These are phyloP conservation scores for Aquilaria agallochum DNA, from an alignment of 441 rosid genomes.

Conservation along the genomic window DNA sequence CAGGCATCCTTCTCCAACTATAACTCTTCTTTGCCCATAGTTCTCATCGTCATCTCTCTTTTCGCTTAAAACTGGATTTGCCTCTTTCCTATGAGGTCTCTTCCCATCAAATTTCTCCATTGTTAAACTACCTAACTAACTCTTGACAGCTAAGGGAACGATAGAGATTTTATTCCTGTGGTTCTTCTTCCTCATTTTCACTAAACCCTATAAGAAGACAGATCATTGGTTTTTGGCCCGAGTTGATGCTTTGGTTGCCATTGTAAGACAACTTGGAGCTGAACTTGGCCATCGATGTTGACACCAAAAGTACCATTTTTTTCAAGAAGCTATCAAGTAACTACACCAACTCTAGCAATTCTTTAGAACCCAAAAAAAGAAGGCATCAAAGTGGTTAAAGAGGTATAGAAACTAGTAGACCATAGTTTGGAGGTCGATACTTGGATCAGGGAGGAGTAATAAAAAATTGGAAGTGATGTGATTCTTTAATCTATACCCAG, in stretches of 20 bases:
- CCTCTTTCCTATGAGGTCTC: conserved; percentile 29
- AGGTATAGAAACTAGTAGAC: too few relatives aligned
- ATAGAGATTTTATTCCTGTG: conserved; percentile 21
- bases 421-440: too few relatives aligned
- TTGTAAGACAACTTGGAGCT: conserved; percentile 16
- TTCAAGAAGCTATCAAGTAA: neutral
- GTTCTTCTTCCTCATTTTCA: conserved; percentile 14
- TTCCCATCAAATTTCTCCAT: conserved; percentile 31
- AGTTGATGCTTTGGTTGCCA: neutral
- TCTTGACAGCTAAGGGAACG: conserved; percentile 46
- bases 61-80: conserved; percentile 50
- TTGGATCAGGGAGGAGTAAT: too few relatives aligned
- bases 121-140: conserved; percentile 29
- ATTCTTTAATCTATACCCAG: too few relatives aligned
- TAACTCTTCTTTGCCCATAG: conserved; percentile 25
- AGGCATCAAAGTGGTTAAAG: too few relatives aligned
- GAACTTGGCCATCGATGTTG: conserved; percentile 22
- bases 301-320: conserved; percentile 33
- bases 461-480: too few relatives aligned
- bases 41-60: conserved; percentile 77
- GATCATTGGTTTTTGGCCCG: conserved; percentile 4
- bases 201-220: conserved; percentile 27
- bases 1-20: too few relatives aligned
- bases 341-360: too few relatives aligned
- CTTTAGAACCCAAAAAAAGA: too few relatives aligned